Base-by-base conservation (phyloP, 305 asterid genomes). In the Fraxinus angustifolia region DNA sequence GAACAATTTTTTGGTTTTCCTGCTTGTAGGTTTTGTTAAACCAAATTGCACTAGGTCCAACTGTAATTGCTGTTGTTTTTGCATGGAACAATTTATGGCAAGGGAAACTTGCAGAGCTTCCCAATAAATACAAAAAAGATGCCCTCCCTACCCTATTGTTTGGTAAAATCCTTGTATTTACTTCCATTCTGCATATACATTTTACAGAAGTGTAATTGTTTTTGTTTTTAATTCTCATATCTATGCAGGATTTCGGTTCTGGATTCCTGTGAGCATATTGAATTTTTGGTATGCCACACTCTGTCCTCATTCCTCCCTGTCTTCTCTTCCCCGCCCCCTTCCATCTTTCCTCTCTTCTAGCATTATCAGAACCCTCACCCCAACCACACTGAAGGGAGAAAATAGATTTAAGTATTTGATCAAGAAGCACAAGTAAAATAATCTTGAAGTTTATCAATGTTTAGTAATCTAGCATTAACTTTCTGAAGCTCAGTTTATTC, bases 1-100 rank as follows among this genome's bases (percentile, higher is more conserved):
- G 50, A 78, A 28, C 48, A 23, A 5, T 38, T 75, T 38, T 28
- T 79, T 38, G 31, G 76, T 70, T 60, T 78, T 45, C 78, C 78
- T 78, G 48, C 38, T 21, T 87, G 84, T 90, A 95, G 99, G 99
- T 95, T 77, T 50, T 93, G 34, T 72, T 93, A 71, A 95, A 95
- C 87, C 99, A 95, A 89, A 81, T 93, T 73, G 87, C 90, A 48
- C 90, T 95, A 71, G 99, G 99, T 74, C 99, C 99, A 50, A 30
- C 84, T 70, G 99, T 95, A 30, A 94, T 95, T 85, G 97, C 91
- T 81, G 95, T 91, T 80, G 79, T 95, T 82, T 95, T 94, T 86
- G 98, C 97, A 2, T 95, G 99, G 99, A 93, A 93, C 77, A 92
- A 91, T 86, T 80, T 95, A 81, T 95, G 98, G 97, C 92, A 72